Evolutionary conservation across 805 yeast genomes (phyloP), one percentile per base, ranked within the genome.

Genomic region (Wickerhamomyces pijperi): DNA sequence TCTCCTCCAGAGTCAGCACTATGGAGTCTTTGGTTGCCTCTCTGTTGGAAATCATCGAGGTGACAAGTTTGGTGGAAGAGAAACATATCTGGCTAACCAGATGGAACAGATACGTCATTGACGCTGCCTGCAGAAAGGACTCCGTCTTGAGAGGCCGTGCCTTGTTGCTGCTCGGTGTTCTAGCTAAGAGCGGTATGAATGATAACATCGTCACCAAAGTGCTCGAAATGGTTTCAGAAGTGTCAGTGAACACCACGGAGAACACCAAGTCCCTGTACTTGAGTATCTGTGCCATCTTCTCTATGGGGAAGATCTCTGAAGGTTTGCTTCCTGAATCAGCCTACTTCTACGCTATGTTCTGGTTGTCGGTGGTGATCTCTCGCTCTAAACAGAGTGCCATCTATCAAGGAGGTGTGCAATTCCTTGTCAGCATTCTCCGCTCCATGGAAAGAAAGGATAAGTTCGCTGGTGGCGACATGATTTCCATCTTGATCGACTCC

Each of bases 61-160:
- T 63, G 19, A 63, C 75, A 34, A 70, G 75, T 14, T 59, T 67
- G 3, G 65, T 65, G 2, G 68, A 66, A 6, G 73, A 70, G 36
- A 64, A 68, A 33, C 61, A 67, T 8, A 62, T 69, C 25, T 81
- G 86, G 80, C 65, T 74, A 45, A 61, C 76, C 5, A 69, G 78
- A 43, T 83, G 86, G 82, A 70, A 73, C 43, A 67, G 80, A 29
- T 70, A 72, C 46, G 72, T 80, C 4, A 63, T 78, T 43, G 78
- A 75, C 45, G 70, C 82, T 16, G 77, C 83, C 0, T 76, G 78
- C 50, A 61, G 64, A 35, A 58, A 64, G 3, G 65, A 67, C 19
- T 73, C 84, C 0, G 70, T 78, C 29, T 65, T 82, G 37, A 83
- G 82, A 48, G 72, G 75, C 5, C 65, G 90, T 39, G 83, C 87